A percentile compares a stretch with the other conserved stretches of the same genome.
Conservation (phyloP, 306 rosid genomes). For the Trifolium fragiferum region DNA sequence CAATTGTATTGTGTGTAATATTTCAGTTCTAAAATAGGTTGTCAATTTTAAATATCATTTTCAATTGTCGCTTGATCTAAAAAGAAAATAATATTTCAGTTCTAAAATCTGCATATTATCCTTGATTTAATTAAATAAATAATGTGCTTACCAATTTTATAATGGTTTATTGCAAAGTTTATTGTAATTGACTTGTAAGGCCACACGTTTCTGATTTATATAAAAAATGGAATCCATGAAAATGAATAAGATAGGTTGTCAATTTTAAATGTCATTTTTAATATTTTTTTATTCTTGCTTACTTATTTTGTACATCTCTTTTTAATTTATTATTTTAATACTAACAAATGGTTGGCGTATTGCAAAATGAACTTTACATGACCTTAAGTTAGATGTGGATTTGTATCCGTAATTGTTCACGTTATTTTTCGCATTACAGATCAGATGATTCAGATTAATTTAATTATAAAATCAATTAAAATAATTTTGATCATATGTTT, state of each 20-base stretch:
- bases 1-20: neutral
- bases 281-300: neutral
- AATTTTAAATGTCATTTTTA: neutral
- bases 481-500: no score
- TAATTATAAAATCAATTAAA: no score
- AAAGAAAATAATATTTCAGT: conserved; percentile 23
- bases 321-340: conserved; percentile 5
- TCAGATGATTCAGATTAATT: no score
- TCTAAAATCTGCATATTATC: conserved; percentile 37
- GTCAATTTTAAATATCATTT: no score
- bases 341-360: conserved; percentile 7
- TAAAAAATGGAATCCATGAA: conserved; percentile 29
- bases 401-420: no score
- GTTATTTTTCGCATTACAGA: no score
- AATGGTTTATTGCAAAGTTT: conserved; percentile 16
- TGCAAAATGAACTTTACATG: neutral
- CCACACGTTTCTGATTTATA: conserved; percentile 27
- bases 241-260: conserved; percentile 15
- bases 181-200: conserved; percentile 21
- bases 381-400: no score
- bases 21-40: conserved; percentile 40
- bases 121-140: conserved; percentile 8
- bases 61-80: no score
- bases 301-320: neutral
- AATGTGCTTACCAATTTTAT: conserved; percentile 29